Evolutionary conservation across 2,329 filamentous ascomycete species (phyloP).

Genomic region (Colletotrichum sp.): DNA sequence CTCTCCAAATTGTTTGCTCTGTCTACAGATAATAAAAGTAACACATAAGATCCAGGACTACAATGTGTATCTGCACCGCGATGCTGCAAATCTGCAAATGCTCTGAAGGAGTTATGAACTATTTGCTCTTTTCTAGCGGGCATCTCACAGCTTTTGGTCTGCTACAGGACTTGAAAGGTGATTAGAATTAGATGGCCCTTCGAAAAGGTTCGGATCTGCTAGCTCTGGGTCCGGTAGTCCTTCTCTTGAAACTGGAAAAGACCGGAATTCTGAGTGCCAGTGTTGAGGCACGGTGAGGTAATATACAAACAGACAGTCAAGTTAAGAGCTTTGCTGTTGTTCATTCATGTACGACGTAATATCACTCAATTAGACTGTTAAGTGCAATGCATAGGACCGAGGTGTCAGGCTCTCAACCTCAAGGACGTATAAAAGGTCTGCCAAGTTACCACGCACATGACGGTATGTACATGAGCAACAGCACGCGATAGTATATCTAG

Average conservation of each 20-base stretch:
- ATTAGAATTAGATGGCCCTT: background rate
- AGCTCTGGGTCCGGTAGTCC: background rate
- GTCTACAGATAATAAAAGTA: background rate
- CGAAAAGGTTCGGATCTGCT: background rate
- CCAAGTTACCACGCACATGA: background rate
- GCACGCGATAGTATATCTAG: background rate
- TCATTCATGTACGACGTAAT: background rate
- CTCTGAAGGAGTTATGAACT: background rate
- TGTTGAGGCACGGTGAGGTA: background rate
- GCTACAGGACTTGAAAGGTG: background rate
- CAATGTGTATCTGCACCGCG: background rate
- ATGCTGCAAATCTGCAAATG: background rate
- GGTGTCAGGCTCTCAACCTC: background rate
- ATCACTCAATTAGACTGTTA: background rate
- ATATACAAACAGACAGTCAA: background rate
- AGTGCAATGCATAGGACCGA: background rate
- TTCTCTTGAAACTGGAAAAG: background rate
- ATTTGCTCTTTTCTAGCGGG: background rate
- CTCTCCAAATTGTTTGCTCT: background rate
- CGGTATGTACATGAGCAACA: background rate
- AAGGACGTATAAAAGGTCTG: background rate
- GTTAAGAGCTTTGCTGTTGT: background rate
- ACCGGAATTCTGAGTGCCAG: background rate
- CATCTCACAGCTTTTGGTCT: background rate
- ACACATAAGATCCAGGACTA: background rate